Conservation (phyloP, 1,284 basidiomycete species). For the Moesziomyces antarcticus region DNA sequence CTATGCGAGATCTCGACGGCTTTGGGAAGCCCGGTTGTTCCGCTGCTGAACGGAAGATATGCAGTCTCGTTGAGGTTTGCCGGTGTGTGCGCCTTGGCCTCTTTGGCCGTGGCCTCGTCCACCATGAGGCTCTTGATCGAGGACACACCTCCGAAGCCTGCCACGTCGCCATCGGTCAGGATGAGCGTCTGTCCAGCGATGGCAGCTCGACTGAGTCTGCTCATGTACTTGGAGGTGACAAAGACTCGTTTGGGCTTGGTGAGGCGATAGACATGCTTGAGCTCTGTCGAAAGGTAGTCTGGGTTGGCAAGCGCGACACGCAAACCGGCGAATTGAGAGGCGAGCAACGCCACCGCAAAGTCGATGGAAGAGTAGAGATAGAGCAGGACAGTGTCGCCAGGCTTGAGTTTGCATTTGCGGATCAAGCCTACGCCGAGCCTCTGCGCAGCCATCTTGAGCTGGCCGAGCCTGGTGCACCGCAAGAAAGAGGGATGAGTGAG, state of each 20-base stretch:
- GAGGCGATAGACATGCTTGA: slow-evolving; percentile 35
- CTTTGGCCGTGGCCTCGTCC: slow-evolving; percentile 4
- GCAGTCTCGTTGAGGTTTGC: slow-evolving; percentile 18
- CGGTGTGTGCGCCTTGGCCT: slow-evolving; percentile 13
- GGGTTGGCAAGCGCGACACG: slow-evolving; percentile 45
- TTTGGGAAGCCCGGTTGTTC: slow-evolving; percentile 49
- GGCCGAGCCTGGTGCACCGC: slow-evolving; percentile 16
- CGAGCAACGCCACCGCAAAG: slow-evolving; percentile 41
- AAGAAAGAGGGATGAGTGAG: neutral
- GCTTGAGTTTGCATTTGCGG: slow-evolving; percentile 33
- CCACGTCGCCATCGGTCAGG: slow-evolving; percentile 17
- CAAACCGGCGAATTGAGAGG: slow-evolving; percentile 43
- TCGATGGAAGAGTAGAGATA: slow-evolving; percentile 42
- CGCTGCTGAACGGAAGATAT: slow-evolving; percentile 39
- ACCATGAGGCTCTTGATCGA: slow-evolving; percentile 20
- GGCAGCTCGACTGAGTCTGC: slow-evolving; percentile 11
- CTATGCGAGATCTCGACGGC: slow-evolving; percentile 49
- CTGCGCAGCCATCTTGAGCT: slow-evolving; percentile 42
- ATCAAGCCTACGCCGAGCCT: slow-evolving; percentile 43
- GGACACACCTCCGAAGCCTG: slow-evolving; percentile 24
- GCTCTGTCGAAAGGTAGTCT: slow-evolving; percentile 34
- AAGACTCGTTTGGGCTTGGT: slow-evolving; percentile 45
- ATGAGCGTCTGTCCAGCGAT: slow-evolving; percentile 26
- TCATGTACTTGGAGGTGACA: slow-evolving; percentile 17
- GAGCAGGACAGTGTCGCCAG: slow-evolving; percentile 44